A percentile compares a stretch with the other conserved stretches of the same genome.
Conservation (phyloP, 257 asterid species). For the Salvia hispanica region DNA sequence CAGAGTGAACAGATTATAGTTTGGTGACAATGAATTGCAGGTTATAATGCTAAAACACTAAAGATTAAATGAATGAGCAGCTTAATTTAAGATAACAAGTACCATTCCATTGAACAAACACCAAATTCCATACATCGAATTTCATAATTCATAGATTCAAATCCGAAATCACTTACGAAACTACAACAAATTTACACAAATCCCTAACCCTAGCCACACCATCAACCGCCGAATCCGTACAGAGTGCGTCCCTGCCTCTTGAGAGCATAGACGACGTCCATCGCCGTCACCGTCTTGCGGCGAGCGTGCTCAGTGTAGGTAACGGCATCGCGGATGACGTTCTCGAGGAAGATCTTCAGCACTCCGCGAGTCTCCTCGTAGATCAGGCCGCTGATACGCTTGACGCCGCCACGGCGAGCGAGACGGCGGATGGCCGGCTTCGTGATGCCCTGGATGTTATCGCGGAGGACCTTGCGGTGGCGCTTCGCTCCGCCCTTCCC, state of each 20-base stretch:
- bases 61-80: neutral
- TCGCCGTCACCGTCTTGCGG: slow-evolving; percentile 44
- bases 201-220: slow-evolving; percentile 30
- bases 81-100: neutral
- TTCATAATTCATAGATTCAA: neutral
- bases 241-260: slow-evolving; percentile 49
- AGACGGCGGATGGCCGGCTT: slow-evolving; percentile 47
- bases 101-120: slow-evolving; percentile 28
- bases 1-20: no score
- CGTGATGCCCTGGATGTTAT: slow-evolving; percentile 41
- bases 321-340: slow-evolving; percentile 38
- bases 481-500: slow-evolving; percentile 51
- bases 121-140: slow-evolving; percentile 3
- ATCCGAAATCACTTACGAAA: neutral
- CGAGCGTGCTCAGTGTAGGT: slow-evolving; percentile 40
- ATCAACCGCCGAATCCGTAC: slow-evolving; percentile 43
- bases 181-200: slow-evolving; percentile 32
- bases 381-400: slow-evolving; percentile 41
- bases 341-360: slow-evolving; percentile 36
- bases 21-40: neutral
- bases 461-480: slow-evolving; percentile 47
- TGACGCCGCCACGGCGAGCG: slow-evolving; percentile 45
- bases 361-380: slow-evolving; percentile 39
- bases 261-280: slow-evolving; percentile 45
- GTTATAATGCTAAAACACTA: neutral